phyloP scores from a whole-genome alignment of 202 grass and related monocot species.

The Musa balbisiana region DNA sequence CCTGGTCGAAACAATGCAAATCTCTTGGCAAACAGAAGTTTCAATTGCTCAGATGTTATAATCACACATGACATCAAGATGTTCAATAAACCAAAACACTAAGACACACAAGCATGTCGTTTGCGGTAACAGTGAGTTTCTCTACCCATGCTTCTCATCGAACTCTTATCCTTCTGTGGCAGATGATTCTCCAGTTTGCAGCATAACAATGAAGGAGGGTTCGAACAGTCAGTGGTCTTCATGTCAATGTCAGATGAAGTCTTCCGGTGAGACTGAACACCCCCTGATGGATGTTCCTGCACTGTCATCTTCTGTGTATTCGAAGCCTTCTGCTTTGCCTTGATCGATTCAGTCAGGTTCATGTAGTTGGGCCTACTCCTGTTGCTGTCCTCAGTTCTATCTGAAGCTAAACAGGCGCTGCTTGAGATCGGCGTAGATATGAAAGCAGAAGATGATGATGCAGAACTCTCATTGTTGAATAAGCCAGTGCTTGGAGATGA shows the following conservation, averaged over 20 bases:
- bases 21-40: background rate
- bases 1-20: background rate
- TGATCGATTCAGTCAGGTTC: constrained; percentile 17
- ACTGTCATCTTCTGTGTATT: background rate
- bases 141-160: background rate
- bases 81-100: background rate
- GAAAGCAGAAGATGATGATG: constrained; percentile 1
- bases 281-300: background rate
- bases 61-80: background rate
- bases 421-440: background rate
- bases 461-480: background rate
- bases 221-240: background rate
- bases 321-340: constrained; percentile 7
- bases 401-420: background rate
- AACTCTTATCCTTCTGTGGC: background rate
- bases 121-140: background rate
- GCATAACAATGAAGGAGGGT: background rate
- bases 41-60: background rate
- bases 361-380: constrained; percentile 12
- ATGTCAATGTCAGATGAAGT: background rate
- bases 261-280: background rate
- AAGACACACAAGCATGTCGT: background rate
- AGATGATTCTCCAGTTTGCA: background rate
- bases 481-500: background rate
- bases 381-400: background rate